Evolutionary conservation across 768 basidiomycete genomes (phyloP), one percentile per base, ranked within the genome.

Genomic region (Boletus rex-veris): DNA sequence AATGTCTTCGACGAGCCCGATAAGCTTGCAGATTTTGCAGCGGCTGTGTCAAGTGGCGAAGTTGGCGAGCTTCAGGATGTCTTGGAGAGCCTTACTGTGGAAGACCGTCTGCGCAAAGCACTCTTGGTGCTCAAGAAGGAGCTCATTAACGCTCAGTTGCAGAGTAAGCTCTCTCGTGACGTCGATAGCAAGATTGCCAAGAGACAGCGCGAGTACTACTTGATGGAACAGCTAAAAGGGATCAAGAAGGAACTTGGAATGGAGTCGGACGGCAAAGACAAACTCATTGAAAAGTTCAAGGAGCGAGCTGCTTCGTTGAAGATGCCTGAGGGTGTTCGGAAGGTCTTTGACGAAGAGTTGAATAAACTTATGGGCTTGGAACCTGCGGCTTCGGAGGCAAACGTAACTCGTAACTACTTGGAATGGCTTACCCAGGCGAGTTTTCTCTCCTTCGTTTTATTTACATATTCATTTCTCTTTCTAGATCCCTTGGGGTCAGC

Each of bases 1-100:
- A 97, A 93, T 72, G 90, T 97, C 51, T 98, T 98, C 62, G 94
- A 98, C 65, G 95, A 98, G 65, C 96, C 96, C 0, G 94, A 97
- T 70, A 94, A 94, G 67, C 84, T 98, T 24, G 96, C 95, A 0
- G 97, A 99, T 67, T 96, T 98, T 59, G 93, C 96, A 0, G 97
- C 97, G 0, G 95, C 95, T 0, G 94, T 98, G 0, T 93, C 90
- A 0, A 87, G 88, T 0, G 95, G 94, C n/a, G 92, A 96, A 50
- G 89, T 94, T 9, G 73, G 81, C 50, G 97, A 98, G 64, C 77
- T 98, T 19, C 97, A 98, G 70, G 92, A 91, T 58, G 94, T 98
- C 1, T 77, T 98, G 35, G 95, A 98, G 71, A 85, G 84, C 57
- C 77, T 92, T 21, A 80, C 81, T 3, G 86, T 98, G 18, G 90